Conservation (phyloP, 2,329 filamentous ascomycete species). For the Pseudogymnoascus sp. region DNA sequence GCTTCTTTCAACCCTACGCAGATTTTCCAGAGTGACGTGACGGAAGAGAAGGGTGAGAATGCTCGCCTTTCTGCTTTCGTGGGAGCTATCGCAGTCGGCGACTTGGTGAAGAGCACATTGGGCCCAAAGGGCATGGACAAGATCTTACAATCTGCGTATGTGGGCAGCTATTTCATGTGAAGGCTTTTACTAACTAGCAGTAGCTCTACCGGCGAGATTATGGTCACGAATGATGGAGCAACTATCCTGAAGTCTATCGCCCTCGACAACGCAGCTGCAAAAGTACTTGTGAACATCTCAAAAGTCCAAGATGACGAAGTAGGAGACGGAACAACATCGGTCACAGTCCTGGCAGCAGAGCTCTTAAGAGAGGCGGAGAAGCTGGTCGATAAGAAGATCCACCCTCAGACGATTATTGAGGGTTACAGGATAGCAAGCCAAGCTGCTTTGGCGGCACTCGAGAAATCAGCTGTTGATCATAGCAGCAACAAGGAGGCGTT, state of each 20-base stretch:
- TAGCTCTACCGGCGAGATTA: constrained; percentile 90
- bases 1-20: constrained; percentile 78
- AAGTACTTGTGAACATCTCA: constrained; percentile 97
- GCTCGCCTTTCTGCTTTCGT: constrained; percentile 97
- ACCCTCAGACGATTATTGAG: constrained; percentile 98
- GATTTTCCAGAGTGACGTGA: constrained; percentile 96
- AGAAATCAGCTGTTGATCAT: constrained; percentile 80
- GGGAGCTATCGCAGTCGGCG: constrained; percentile 93
- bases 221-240: constrained; percentile 98
- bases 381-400: constrained; percentile 95
- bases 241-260: constrained; percentile 98
- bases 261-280: constrained; percentile 94
- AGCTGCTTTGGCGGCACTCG: constrained; percentile 76
- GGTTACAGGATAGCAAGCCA: constrained; percentile 95
- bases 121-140: constrained; percentile 99
- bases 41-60: constrained; percentile 98
- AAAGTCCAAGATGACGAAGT: constrained; percentile 99
- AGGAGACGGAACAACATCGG: constrained; percentile 96
- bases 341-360: constrained; percentile 90
- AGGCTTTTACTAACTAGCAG: constrained; percentile 24
- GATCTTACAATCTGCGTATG: constrained; percentile 89
- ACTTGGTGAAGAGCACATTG: constrained; percentile 93
- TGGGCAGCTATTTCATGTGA: constrained; percentile 23
- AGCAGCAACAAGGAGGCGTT: constrained; percentile 77
- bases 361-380: constrained; percentile 93